phyloP scores from a whole-genome alignment of 139 green algal genomes.

The Chlamydomonas incerta region DNA sequence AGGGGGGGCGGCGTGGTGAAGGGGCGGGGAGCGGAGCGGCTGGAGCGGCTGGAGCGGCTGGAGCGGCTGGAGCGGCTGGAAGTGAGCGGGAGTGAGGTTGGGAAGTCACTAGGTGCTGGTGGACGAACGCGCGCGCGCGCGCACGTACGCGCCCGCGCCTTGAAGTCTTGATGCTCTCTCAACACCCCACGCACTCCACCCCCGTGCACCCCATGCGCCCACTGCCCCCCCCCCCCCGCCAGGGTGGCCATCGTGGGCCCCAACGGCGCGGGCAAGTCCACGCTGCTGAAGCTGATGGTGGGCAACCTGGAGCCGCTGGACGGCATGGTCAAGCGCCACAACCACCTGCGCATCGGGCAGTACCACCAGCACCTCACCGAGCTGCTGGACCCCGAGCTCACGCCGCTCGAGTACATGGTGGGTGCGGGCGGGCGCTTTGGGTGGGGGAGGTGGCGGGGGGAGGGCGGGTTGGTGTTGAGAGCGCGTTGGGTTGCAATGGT shows the following conservation, averaged over 20 bases:
- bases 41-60: too few relatives aligned
- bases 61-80: too few relatives aligned
- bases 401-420: constrained; percentile 84
- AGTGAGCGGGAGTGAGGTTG: too few relatives aligned
- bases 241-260: constrained; percentile 95
- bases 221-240: constrained; percentile 33
- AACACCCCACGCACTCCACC: too few relatives aligned
- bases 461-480: too few relatives aligned
- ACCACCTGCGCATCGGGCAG: constrained; percentile 91
- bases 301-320: constrained; percentile 89
- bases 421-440: neutral
- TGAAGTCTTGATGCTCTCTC: too few relatives aligned
- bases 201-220: too few relatives aligned
- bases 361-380: constrained; percentile 87
- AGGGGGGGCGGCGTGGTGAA: neutral
- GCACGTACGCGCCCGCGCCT: too few relatives aligned
- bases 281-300: constrained; percentile 98
- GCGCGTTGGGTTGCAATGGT: neutral
- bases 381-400: constrained; percentile 80
- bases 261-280: constrained; percentile 96
- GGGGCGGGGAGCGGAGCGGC: too few relatives aligned
- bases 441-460: neutral
- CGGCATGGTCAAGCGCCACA: constrained; percentile 95
- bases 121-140: too few relatives aligned
- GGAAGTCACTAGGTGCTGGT: too few relatives aligned